Evolutionary conservation across 1,284 basidiomycete species (phyloP).

Genomic region (Bjerkandera adusta): DNA sequence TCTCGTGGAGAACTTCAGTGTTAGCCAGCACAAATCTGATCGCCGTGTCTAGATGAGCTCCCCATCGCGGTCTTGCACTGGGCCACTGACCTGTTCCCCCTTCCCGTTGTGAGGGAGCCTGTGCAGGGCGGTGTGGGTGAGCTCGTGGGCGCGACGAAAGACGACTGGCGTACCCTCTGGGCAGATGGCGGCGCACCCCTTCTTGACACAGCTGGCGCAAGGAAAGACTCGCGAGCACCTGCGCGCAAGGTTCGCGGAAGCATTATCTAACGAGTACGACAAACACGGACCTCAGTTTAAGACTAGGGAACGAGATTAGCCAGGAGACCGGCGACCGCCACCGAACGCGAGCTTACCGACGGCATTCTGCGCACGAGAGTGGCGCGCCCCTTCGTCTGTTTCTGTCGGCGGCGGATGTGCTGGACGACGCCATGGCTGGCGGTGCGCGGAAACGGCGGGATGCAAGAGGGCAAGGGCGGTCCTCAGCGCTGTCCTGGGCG

Average conservation of each 20-base stretch:
- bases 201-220: constrained; percentile 67
- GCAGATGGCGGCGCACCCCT: constrained; percentile 63
- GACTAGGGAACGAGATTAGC: constrained; percentile 31
- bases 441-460: too few relatives aligned
- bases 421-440: constrained; percentile 23
- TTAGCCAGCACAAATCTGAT: constrained; percentile 65
- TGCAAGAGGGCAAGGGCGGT: too few relatives aligned
- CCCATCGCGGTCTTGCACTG: constrained; percentile 6
- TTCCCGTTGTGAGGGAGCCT: constrained; percentile 71
- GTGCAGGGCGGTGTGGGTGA: constrained; percentile 5
- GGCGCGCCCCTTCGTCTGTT: constrained; percentile 47
- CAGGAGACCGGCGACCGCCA: constrained; percentile 22
- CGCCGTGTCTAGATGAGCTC: constrained; percentile 2
- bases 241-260: constrained; percentile 15
- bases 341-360: constrained; percentile 41
- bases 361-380: constrained; percentile 61
- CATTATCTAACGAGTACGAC: constrained; percentile 12
- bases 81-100: constrained; percentile 55
- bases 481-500: too few relatives aligned
- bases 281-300: constrained; percentile 58
- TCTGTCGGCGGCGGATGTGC: constrained; percentile 27
- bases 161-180: constrained; percentile 54
- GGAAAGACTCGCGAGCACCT: constrained; percentile 63
- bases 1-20: constrained; percentile 65
- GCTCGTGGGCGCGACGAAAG: too few relatives aligned